These are phyloP conservation scores for Hymenoscyphus fraxineus DNA, from an alignment of 2,329 filamentous ascomycete genomes.

Conservation along the genomic window DNA sequence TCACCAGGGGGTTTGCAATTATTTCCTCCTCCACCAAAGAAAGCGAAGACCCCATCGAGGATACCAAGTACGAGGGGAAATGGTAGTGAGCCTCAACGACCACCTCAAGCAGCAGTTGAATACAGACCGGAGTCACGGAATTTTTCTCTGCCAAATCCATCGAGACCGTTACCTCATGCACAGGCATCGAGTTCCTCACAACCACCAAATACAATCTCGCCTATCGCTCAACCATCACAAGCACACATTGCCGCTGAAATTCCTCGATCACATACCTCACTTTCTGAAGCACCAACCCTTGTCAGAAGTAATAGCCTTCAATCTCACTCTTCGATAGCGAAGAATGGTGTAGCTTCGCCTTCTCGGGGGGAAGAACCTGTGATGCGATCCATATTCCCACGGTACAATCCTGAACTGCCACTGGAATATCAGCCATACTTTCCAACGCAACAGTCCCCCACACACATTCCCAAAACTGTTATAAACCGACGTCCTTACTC, in stretches of 20 bases:
- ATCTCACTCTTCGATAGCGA: constrained; percentile 55
- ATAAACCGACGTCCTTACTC: constrained; percentile 64
- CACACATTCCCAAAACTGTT: constrained; percentile 58
- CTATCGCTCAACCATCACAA: constrained; percentile 27
- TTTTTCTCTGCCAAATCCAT: constrained; percentile 18
- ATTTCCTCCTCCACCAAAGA: constrained; percentile 34
- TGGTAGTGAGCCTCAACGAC: constrained; percentile 23
- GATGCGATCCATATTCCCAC: constrained; percentile 71
- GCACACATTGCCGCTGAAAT: constrained; percentile 28
- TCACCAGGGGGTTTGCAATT: constrained; percentile 30
- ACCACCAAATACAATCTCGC: constrained; percentile 10
- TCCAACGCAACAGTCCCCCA: constrained; percentile 61
- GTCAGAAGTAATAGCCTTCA: constrained; percentile 47
- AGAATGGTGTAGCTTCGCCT: constrained; percentile 38
- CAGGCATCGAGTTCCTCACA: constrained; percentile 4
- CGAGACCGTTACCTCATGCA: constrained; percentile 14
- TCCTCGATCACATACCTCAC: constrained; percentile 47
- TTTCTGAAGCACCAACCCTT: constrained; percentile 49
- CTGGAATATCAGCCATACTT: constrained; percentile 68
- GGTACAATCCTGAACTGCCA: constrained; percentile 65
- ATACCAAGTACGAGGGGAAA: constrained; percentile 29
- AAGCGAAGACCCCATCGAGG: constrained; percentile 28
- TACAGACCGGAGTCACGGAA: constrained; percentile 23
- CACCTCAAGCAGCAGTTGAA: constrained; percentile 24
- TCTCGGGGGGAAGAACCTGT: constrained; percentile 37